Evolutionary conservation across 495 filamentous ascomycete species (phyloP).

Genomic region (Rhypophila decipiens): DNA sequence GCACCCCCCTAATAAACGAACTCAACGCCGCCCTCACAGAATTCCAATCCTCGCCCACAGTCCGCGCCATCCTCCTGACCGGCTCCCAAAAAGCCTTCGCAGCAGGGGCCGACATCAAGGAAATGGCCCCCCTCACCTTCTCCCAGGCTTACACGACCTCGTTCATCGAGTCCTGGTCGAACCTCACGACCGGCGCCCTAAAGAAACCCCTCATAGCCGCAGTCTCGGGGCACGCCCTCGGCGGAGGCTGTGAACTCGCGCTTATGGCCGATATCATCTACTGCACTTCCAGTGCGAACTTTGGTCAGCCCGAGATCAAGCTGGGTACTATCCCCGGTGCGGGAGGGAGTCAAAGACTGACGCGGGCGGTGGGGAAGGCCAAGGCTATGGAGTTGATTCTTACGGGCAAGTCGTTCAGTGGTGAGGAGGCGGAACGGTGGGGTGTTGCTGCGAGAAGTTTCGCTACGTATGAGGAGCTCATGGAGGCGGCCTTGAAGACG

Average conservation of each 20-base stretch:
- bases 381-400: conserved; percentile 92
- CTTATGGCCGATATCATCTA: conserved; percentile 96
- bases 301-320: conserved; percentile 96
- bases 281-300: conserved; percentile 73
- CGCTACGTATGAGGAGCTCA: conserved; percentile 70
- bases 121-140: conserved; percentile 91
- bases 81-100: conserved; percentile 86
- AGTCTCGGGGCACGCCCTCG: conserved; percentile 88
- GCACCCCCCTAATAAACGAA: conserved; percentile 78
- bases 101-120: conserved; percentile 96
- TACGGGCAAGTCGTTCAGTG: conserved; percentile 75
- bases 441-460: conserved; percentile 81
- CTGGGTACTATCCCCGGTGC: conserved; percentile 89
- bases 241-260: conserved; percentile 95
- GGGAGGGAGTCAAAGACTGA: conserved; percentile 86
- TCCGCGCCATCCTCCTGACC: conserved; percentile 77
- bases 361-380: conserved; percentile 78
- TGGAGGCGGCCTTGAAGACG: conserved; percentile 70
- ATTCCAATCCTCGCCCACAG: conserved; percentile 62
- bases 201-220: conserved; percentile 92
- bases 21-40: conserved; percentile 74
- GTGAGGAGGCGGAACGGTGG: conserved; percentile 80
- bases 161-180: conserved; percentile 92
- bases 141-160: conserved; percentile 72
- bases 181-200: conserved; percentile 67